These are phyloP conservation scores for Fusarium sp. DNA, from an alignment of 2,329 filamentous ascomycete genomes.

Conservation along the genomic window DNA sequence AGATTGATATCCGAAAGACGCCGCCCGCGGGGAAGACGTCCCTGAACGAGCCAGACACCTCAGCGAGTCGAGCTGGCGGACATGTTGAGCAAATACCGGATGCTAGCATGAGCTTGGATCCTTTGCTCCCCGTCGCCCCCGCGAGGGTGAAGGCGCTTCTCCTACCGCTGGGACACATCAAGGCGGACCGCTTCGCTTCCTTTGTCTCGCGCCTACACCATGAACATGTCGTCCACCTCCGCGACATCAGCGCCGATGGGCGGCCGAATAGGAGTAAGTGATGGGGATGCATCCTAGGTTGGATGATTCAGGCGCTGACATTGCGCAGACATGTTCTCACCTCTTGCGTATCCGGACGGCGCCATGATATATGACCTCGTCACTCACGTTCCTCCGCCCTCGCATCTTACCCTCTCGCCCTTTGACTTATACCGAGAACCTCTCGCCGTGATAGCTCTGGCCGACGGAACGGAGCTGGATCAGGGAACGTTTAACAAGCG, in stretches of 20 bases:
- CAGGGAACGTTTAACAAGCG: conserved; percentile 66
- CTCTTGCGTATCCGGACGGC: conserved; percentile 86
- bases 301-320: conserved; percentile 29
- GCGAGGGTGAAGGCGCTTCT: conserved; percentile 91
- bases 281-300: conserved; percentile 13
- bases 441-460: conserved; percentile 84
- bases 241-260: conserved; percentile 87
- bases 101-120: conserved; percentile 86
- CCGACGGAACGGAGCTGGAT: conserved; percentile 80
- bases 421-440: conserved; percentile 93
- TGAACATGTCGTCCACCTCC: conserved; percentile 85
- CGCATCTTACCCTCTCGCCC: conserved; percentile 83
- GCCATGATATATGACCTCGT: conserved; percentile 90
- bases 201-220: conserved; percentile 83
- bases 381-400: conserved; percentile 81
- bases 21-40: conserved; percentile 23
- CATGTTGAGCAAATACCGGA: conserved; percentile 53
- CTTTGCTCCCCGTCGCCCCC: conserved; percentile 89
- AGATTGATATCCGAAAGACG: conserved; percentile 23
- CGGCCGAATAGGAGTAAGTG: conserved; percentile 84
- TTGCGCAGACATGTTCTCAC: conserved; percentile 87
- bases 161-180: conserved; percentile 88
- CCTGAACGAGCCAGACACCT: conserved; percentile 21
- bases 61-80: conserved; percentile 39
- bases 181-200: conserved; percentile 79